Evolutionary conservation across 208 protist species (phyloP), one percentile per base, ranked within the genome.

Genomic region (Naegleria gruberi): DNA sequence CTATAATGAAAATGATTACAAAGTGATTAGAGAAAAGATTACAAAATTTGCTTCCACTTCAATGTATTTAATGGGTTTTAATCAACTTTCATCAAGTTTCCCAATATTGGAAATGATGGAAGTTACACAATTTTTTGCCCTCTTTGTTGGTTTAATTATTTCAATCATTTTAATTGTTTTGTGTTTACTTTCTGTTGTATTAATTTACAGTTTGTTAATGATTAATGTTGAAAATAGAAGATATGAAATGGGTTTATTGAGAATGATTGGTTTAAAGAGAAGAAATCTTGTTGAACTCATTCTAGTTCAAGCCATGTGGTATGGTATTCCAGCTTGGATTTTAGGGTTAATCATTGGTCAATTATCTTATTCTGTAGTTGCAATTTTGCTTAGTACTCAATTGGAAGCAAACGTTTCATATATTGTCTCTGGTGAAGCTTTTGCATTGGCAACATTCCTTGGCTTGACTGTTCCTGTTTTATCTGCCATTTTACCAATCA

Each of bases 201-300:
- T 98, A 19, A 98, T 98, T 87, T 97, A 98, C 92, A 97, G 96
- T 7, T 91, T 98, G 10, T 93, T 99, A 37, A 97, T 96, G 84
- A 94, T 98, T 19, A 94, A 92, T 51, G 91, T 98, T 4, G 97
- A 99, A 57, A 97, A 94, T 37, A 93, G 95, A 82, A 96, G 94
- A 23, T 98, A 98, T 93, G 97, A 99, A 83, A 91, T 98, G 37
- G 97, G 96, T 87, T 95, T 98, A 40, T 91, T 97, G 77, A 94
- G 98, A 86, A 98, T 98, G 95, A 42, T 89, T 30, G 85, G 85
- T 44, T 43, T 89, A 34, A 57, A 15, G 4, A 74, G 26, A 74
- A n/a, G 10, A 44, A n/a, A 40, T 42, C 6, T 89, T 8, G 34
- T 89, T n/a, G 5, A 73, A 74, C 12, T 89, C 5, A 44, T 89